Conservation (phyloP, 225 moss, liverwort and hornwort genomes). For the Physcomitrium patens region DNA sequence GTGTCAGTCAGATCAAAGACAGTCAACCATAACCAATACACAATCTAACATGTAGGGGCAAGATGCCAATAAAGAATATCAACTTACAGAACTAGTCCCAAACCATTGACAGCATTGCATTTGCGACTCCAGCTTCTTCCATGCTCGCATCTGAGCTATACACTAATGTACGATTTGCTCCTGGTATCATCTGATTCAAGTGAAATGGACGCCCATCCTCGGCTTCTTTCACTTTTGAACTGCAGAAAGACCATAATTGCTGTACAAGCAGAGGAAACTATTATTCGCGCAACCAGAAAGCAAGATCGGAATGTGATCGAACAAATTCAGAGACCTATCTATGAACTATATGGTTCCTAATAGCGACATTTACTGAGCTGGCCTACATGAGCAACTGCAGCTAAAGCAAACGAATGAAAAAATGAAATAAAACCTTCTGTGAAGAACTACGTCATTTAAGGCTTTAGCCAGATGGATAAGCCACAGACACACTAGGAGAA, state of each 20-base stretch:
- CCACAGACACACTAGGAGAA: no score
- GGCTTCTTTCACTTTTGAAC: slow-evolving; percentile 81
- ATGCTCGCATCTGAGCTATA: slow-evolving; percentile 74
- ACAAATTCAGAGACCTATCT: no score
- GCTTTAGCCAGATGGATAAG: no score
- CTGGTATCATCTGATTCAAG: slow-evolving; percentile 87
- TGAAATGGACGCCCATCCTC: slow-evolving; percentile 79
- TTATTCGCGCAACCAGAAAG: slow-evolving; percentile 18
- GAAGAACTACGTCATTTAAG: no score
- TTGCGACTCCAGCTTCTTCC: slow-evolving; percentile 83
- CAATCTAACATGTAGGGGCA: background rate
- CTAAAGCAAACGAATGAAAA: background rate
- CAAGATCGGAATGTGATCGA: no score
- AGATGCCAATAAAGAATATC: slow-evolving; percentile 4
- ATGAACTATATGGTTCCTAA: no score
- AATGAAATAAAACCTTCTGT: background rate
- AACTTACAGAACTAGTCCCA: slow-evolving; percentile 73
- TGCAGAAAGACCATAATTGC: slow-evolving; percentile 95
- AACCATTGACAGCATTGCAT: slow-evolving; percentile 87
- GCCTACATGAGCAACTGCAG: background rate
- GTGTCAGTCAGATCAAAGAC: background rate
- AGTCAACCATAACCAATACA: background rate
- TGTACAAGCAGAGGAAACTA: slow-evolving; percentile 41
- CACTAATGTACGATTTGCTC: slow-evolving; percentile 67
- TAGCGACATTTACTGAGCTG: background rate